phyloP scores from a whole-genome alignment of 2,329 filamentous ascomycete species.

The Apiospora malaysiana region DNA sequence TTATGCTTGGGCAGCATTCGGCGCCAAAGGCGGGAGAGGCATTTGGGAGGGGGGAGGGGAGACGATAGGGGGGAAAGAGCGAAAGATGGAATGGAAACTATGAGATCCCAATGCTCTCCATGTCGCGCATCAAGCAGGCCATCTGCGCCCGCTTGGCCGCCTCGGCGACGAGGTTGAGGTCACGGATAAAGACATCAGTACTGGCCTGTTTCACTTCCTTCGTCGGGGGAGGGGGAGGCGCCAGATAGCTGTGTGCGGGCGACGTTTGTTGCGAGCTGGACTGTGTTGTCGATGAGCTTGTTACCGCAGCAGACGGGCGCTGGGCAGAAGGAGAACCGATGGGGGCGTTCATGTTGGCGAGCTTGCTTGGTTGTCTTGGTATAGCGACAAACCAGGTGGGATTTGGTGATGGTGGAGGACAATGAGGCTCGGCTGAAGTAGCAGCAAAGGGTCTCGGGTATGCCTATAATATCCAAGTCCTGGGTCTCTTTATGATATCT shows the following conservation, averaged over 20 bases:
- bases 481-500: neutral
- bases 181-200: slow-evolving; percentile 70
- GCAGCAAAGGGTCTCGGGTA: neutral
- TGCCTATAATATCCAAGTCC: neutral
- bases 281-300: slow-evolving; percentile 28
- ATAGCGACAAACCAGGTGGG: neutral
- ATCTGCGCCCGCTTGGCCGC: slow-evolving; percentile 93
- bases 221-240: slow-evolving; percentile 33
- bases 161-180: slow-evolving; percentile 87
- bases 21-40: neutral
- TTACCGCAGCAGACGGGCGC: slow-evolving; percentile 1
- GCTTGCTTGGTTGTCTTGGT: neutral
- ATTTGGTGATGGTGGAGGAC: neutral
- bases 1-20: slow-evolving; percentile 8
- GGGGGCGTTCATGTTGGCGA: slow-evolving; percentile 39
- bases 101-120: slow-evolving; percentile 73
- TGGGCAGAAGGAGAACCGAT: slow-evolving; percentile 32
- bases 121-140: slow-evolving; percentile 84
- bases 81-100: slow-evolving; percentile 27
- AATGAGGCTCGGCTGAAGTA: neutral
- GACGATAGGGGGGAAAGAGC: neutral
- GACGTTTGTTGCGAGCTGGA: slow-evolving; percentile 27
- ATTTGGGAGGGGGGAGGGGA: neutral
- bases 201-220: slow-evolving; percentile 38
- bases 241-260: slow-evolving; percentile 26